Percentiles rank a stretch among this genome's conserved stretches.
Conservation (phyloP, 179 eudicot genomes). For the Carnegiea gigantea region DNA sequence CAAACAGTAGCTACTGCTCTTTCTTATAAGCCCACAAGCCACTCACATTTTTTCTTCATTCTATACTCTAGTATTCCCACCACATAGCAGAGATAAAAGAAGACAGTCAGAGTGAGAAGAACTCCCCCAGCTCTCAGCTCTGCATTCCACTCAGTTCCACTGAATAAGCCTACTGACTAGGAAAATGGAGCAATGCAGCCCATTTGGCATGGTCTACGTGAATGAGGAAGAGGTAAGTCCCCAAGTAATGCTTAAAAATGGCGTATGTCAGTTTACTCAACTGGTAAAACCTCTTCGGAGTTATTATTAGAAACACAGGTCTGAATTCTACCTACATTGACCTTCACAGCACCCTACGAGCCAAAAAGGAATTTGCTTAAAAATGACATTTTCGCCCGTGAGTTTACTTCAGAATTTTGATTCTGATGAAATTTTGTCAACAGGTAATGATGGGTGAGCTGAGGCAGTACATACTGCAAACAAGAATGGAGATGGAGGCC, state of each 20-base stretch:
- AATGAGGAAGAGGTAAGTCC: slow-evolving; percentile 63
- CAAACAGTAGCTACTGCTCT: slow-evolving; percentile 24
- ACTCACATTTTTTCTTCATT: slow-evolving; percentile 27
- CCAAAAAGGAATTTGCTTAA: no score
- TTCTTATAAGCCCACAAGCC: slow-evolving; percentile 34
- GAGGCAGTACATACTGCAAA: slow-evolving; percentile 59
- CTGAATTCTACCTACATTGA: no score
- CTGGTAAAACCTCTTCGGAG: no score
- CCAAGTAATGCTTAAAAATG: neutral
- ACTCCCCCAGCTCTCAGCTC: slow-evolving; percentile 13
- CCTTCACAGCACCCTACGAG: no score
- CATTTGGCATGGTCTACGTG: slow-evolving; percentile 63
- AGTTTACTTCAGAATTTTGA: neutral
- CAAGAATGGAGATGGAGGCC: slow-evolving; percentile 80
- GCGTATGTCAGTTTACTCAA: no score
- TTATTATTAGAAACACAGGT: no score
- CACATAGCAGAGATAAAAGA: slow-evolving; percentile 19
- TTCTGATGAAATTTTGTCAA: neutral
- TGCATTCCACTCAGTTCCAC: slow-evolving; percentile 8
- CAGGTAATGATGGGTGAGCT: slow-evolving; percentile 61
- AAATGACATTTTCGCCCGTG: neutral
- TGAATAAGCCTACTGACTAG: neutral
- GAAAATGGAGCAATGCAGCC: slow-evolving; percentile 81
- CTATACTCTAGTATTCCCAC: slow-evolving; percentile 29
- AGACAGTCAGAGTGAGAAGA: slow-evolving; percentile 4